phyloP scores from a whole-genome alignment of 306 rosid genomes.

The Vicia sativa region DNA sequence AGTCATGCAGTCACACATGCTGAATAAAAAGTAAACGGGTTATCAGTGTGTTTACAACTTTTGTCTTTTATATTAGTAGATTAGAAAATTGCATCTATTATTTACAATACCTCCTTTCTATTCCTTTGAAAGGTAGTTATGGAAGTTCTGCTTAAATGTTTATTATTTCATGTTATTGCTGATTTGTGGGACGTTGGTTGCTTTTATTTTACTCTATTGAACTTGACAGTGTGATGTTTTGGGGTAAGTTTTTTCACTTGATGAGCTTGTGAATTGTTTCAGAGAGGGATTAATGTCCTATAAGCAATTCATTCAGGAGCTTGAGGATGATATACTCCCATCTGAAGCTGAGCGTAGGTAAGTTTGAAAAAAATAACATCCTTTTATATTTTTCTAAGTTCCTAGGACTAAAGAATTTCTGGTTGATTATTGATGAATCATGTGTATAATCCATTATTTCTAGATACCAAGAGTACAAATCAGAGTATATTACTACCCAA shows the following conservation, averaged over 20 bases:
- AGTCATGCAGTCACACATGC: background rate
- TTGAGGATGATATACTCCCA: conserved; percentile 96
- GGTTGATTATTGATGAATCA: conserved; percentile 1
- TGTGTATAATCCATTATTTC: conserved; percentile 19
- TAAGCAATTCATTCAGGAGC: conserved; percentile 98
- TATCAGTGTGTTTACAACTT: background rate
- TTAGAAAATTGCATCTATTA: too few relatives aligned
- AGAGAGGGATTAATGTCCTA: conserved; percentile 99
- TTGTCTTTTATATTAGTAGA: too few relatives aligned
- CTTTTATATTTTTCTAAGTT: conserved; percentile 15
- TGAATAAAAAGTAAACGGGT: background rate
- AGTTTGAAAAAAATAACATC: conserved; percentile 25
- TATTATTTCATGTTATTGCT: too few relatives aligned
- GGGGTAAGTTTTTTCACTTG: conserved; percentile 23
- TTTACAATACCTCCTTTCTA: too few relatives aligned
- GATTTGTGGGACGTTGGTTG: too few relatives aligned
- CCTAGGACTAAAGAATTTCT: conserved; percentile 7
- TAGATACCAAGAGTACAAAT: conserved; percentile 95
- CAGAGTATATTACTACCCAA: conserved; percentile 93
- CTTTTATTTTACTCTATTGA: too few relatives aligned
- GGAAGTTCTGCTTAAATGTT: too few relatives aligned
- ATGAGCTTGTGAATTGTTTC: conserved; percentile 45
- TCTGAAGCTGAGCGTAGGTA: conserved; percentile 99
- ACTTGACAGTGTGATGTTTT: conserved; percentile 5
- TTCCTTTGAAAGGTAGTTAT: too few relatives aligned